These are phyloP conservation scores for Gracilaria domingensis DNA, from an alignment of 23 red algal species.

Conservation along the genomic window DNA sequence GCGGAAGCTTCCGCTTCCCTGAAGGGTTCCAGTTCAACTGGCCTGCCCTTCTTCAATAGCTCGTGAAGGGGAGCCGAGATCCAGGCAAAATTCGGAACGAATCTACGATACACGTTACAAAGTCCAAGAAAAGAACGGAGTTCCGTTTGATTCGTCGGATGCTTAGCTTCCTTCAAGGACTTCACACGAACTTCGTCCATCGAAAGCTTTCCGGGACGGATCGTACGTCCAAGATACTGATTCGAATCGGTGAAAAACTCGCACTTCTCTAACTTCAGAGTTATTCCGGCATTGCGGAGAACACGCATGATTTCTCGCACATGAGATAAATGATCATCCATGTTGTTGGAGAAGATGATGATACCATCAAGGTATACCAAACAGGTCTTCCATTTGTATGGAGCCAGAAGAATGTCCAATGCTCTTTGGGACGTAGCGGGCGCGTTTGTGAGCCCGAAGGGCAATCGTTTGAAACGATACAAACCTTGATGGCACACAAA, in stretches of 20 bases:
- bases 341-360: constrained; percentile 16
- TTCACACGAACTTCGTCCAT: constrained; percentile 6
- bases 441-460: constrained; percentile 52
- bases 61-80: not conserved
- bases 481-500: no score
- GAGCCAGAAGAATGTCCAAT: constrained; percentile 9
- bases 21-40: not conserved
- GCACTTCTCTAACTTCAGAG: constrained; percentile 31
- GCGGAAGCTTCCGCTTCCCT: not conserved
- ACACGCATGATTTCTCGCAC: not conserved
- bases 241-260: constrained; percentile 19
- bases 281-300: constrained; percentile 26
- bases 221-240: constrained; percentile 40
- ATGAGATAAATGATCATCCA: constrained; percentile 2
- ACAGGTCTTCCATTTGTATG: not conserved
- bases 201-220: not conserved
- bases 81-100: not conserved
- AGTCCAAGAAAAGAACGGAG: constrained; percentile 22
- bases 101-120: constrained; percentile 26
- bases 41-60: not conserved
- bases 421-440: constrained; percentile 47
- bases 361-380: constrained; percentile 28
- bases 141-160: constrained; percentile 9
- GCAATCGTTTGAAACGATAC: not conserved
- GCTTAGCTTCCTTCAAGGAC: not conserved